These are phyloP conservation scores for Syzygium aqueum DNA, from an alignment of 345 rosid species.

Conservation along the genomic window DNA sequence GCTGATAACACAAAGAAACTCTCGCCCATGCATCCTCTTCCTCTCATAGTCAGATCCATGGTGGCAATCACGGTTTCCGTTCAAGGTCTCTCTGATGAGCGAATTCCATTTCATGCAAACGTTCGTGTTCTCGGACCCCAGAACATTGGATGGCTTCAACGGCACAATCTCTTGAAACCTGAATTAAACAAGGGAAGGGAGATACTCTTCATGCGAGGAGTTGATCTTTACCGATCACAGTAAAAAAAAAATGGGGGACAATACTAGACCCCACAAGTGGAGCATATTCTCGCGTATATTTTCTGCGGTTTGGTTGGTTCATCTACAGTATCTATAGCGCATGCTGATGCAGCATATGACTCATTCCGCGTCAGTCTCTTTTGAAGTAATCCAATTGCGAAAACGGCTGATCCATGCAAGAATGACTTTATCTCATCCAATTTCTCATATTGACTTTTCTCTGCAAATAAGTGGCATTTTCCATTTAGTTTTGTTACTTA, in stretches of 20 bases:
- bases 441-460: background rate
- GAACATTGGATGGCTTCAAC: conserved; percentile 4
- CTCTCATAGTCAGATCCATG: background rate
- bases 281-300: background rate
- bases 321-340: background rate
- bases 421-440: background rate
- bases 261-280: background rate
- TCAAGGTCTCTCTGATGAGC: background rate
- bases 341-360: background rate
- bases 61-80: background rate
- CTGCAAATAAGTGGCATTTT: background rate
- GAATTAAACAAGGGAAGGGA: background rate
- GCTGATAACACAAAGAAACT: background rate
- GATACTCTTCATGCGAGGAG: background rate
- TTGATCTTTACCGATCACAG: background rate
- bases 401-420: background rate
- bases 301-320: background rate
- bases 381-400: background rate
- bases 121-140: background rate
- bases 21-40: background rate
- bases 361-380: background rate
- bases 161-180: conserved; percentile 12
- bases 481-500: conserved; percentile 3
- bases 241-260: background rate
- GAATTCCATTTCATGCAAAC: conserved; percentile 4